Conservation (phyloP, 176 grass and related monocot genomes). For the Oryza rufipogon region DNA sequence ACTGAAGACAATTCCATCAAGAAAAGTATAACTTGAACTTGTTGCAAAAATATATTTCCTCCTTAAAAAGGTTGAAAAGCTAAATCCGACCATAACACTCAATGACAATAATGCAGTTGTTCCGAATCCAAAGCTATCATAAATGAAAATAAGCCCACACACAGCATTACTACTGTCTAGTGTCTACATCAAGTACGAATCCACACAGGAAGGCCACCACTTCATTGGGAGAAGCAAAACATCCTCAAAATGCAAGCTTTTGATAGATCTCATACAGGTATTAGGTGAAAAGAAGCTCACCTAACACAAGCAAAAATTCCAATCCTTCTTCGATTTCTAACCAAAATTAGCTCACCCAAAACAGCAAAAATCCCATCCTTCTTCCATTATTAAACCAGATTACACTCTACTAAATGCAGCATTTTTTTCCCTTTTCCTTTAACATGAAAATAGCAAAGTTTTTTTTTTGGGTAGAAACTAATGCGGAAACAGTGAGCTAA, state of each 20-base stretch:
- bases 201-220: neutral
- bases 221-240: neutral
- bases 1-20: neutral
- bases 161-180: neutral
- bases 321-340: neutral
- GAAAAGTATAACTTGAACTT: neutral
- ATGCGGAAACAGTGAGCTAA: neutral
- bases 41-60: neutral
- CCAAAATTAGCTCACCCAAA: neutral
- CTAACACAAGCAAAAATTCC: neutral
- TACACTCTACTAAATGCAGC: neutral
- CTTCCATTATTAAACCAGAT: neutral
- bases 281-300: slow-evolving; percentile 3
- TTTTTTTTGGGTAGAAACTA: neutral
- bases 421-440: neutral
- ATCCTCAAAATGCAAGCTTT: neutral
- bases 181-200: slow-evolving; percentile 6
- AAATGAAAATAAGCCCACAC: slow-evolving; percentile 32
- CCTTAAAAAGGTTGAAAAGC: slow-evolving; percentile 17
- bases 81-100: neutral
- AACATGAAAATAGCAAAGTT: neutral
- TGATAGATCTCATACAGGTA: slow-evolving; percentile 9
- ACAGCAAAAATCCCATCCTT: neutral
- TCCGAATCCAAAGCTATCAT: slow-evolving; percentile 24
- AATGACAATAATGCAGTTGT: slow-evolving; percentile 7